Evolutionary conservation across 2,329 filamentous ascomycete genomes (phyloP).

Genomic region (Aspergillus ochraceus): DNA sequence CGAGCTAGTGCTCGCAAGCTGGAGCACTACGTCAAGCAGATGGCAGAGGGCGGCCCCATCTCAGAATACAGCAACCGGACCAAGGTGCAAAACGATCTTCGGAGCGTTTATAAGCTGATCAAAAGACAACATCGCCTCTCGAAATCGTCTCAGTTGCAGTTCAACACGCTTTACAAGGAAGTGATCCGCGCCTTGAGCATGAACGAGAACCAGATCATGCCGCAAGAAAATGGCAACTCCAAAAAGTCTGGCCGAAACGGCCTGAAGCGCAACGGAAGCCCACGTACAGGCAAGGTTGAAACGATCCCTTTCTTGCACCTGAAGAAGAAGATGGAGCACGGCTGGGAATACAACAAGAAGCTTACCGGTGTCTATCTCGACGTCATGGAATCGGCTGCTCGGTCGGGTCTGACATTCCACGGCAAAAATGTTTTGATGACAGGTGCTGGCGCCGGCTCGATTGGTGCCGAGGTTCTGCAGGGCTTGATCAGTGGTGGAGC

Average conservation of each 20-base stretch:
- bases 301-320: conserved; percentile 97
- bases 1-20: conserved; percentile 90
- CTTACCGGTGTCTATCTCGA: conserved; percentile 91
- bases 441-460: conserved; percentile 94
- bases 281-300: conserved; percentile 85
- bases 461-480: conserved; percentile 94
- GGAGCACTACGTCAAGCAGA: conserved; percentile 97
- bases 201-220: conserved; percentile 97
- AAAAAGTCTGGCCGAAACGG: conserved; percentile 59
- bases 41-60: conserved; percentile 97
- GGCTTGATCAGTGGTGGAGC: conserved; percentile 95
- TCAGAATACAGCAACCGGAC: conserved; percentile 97
- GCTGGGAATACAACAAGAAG: conserved; percentile 99
- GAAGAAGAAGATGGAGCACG: conserved; percentile 93
- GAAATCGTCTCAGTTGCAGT: conserved; percentile 93
- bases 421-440: conserved; percentile 98
- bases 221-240: conserved; percentile 70
- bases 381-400: conserved; percentile 84
- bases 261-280: conserved; percentile 49
- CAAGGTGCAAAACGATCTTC: conserved; percentile 95
- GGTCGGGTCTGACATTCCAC: conserved; percentile 83
- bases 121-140: conserved; percentile 97
- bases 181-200: conserved; percentile 92
- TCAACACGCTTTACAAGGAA: conserved; percentile 92
- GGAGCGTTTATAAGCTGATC: conserved; percentile 96